Conservation (phyloP, 108 stramenopile species). For the Cyclotella sp. region DNA sequence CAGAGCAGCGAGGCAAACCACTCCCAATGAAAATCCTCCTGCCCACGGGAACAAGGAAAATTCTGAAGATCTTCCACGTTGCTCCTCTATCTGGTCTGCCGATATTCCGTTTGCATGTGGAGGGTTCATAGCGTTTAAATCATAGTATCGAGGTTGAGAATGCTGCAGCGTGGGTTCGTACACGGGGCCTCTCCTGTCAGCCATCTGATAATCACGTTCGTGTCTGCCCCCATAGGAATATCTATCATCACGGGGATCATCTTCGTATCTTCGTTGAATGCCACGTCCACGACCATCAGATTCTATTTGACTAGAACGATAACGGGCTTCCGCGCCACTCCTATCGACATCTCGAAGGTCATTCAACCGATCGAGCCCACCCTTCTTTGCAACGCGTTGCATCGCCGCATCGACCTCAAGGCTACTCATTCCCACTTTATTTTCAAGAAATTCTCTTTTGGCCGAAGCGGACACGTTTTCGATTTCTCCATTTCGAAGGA, state of each 20-base stretch:
- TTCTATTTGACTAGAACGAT: neutral
- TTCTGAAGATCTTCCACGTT: neutral
- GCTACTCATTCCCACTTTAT: slow-evolving; percentile 16
- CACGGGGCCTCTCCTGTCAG: neutral
- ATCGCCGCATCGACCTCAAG: slow-evolving; percentile 34
- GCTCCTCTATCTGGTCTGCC: slow-evolving; percentile 2
- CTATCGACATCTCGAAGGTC: neutral
- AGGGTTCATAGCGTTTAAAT: neutral
- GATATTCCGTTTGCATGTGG: neutral
- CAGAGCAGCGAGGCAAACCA: slow-evolving; percentile 60
- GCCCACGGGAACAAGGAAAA: slow-evolving; percentile 33
- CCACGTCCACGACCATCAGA: neutral
- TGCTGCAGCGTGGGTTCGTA: slow-evolving; percentile 6
- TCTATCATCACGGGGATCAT: slow-evolving; percentile 4
- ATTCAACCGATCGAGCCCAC: neutral
- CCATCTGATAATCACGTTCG: neutral
- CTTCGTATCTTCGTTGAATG: slow-evolving; percentile 1
- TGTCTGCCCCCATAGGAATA: neutral
- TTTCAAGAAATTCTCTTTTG: slow-evolving; percentile 32
- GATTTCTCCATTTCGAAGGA: slow-evolving; percentile 37
- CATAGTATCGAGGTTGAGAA: slow-evolving; percentile 12
- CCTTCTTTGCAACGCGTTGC: slow-evolving; percentile 18
- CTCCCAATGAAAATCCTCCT: slow-evolving; percentile 45
- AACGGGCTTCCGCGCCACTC: neutral
- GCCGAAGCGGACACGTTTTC: slow-evolving; percentile 15